Evolutionary conservation across 495 filamentous ascomycete genomes (phyloP).

Genomic region (Chlorociboria aeruginascens): DNA sequence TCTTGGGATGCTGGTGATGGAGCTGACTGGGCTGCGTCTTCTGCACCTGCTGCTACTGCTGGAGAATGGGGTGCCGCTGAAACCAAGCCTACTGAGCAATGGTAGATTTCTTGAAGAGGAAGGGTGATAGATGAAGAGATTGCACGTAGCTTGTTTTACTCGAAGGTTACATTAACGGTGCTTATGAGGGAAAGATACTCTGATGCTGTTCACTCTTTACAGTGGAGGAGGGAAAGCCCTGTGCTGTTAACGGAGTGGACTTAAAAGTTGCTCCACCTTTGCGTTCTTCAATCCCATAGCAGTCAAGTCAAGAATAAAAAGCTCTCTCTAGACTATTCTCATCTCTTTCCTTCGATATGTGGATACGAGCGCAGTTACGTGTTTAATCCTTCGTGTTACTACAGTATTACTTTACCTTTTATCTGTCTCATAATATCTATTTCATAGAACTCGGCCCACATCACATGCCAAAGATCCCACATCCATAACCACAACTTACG

Average conservation of each 20-base stretch:
- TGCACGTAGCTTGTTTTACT: slow-evolving; percentile 1
- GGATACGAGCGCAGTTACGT: no score
- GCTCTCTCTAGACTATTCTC: no score
- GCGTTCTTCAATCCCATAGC: not conserved
- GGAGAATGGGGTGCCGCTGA: slow-evolving; percentile 31
- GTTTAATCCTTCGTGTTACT: no score
- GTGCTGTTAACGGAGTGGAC: slow-evolving; percentile 41
- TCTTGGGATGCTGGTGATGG: slow-evolving; percentile 65
- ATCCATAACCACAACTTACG: no score
- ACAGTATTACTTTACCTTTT: no score
- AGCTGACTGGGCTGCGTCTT: slow-evolving; percentile 51
- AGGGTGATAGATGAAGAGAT: slow-evolving; percentile 2
- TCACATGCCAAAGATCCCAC: no score
- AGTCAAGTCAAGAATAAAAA: no score
- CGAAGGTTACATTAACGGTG: slow-evolving; percentile 19
- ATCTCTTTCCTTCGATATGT: no score
- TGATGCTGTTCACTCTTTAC: slow-evolving; percentile 33
- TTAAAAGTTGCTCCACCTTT: slow-evolving; percentile 40
- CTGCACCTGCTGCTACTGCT: slow-evolving; percentile 8
- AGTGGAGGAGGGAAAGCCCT: slow-evolving; percentile 83
- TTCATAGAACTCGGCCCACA: no score
- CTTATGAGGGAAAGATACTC: slow-evolving; percentile 98
- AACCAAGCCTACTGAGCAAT: slow-evolving; percentile 13
- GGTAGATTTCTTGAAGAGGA: slow-evolving; percentile 13
- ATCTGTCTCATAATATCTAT: no score